Conservation (phyloP, 2,329 filamentous ascomycete genomes). For the Colletotrichum paranaense region DNA sequence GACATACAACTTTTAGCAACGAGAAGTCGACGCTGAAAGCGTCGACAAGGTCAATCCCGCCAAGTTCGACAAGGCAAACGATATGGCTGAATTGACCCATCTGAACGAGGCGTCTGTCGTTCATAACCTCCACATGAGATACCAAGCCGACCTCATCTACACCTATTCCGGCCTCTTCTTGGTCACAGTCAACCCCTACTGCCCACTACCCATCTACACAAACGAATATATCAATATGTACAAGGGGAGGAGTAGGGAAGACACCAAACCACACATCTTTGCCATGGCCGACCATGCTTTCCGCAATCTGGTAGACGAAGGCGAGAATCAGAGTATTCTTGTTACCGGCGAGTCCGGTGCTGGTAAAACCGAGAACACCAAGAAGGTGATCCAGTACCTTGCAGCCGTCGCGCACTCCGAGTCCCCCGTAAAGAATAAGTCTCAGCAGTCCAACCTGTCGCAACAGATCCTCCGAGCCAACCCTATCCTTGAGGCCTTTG, state of each 20-base stretch:
- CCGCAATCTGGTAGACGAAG: conserved; percentile 93
- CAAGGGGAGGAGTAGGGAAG: conserved; percentile 88
- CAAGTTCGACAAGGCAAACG: conserved; percentile 99
- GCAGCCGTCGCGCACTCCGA: conserved; percentile 93
- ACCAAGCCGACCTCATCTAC: conserved; percentile 96
- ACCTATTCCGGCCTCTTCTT: conserved; percentile 98
- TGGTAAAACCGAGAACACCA: conserved; percentile 98
- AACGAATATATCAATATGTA: conserved; percentile 99
- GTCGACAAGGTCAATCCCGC: conserved; percentile 99
- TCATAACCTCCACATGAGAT: conserved; percentile 94
- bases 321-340: conserved; percentile 95
- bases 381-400: conserved; percentile 99
- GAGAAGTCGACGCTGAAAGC: conserved; percentile 84
- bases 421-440: conserved; percentile 71
- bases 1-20: conserved; percentile 68
- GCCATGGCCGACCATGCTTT: conserved; percentile 98
- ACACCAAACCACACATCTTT: conserved; percentile 97
- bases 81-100: conserved; percentile 99
- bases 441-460: conserved; percentile 83
- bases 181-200: conserved; percentile 97
- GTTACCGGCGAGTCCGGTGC: conserved; percentile 98
- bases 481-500: conserved; percentile 96
- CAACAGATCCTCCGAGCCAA: conserved; percentile 97
- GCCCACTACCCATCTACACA: conserved; percentile 91
- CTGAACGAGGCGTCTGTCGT: conserved; percentile 98